Conservation (phyloP, 495 filamentous ascomycete species). For the Talaromyces proteolyticus region DNA sequence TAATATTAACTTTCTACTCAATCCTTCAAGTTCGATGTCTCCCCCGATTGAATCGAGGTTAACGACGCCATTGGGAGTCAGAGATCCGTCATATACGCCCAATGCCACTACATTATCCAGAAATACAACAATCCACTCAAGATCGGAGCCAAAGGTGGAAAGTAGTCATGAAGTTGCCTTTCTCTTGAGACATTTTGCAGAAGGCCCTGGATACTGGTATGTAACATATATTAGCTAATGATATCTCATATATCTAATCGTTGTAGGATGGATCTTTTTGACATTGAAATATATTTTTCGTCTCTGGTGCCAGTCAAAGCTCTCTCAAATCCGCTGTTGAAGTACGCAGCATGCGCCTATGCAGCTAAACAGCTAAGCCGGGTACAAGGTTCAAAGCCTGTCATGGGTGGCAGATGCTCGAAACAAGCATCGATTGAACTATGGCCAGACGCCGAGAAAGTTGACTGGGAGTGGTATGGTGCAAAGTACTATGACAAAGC, state of each 20-base stretch:
- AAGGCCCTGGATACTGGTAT: conserved; percentile 53
- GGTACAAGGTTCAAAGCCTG: conserved; percentile 43
- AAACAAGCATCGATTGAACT: conserved; percentile 46
- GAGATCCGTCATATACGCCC: conserved; percentile 22
- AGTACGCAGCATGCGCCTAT: conserved; percentile 55
- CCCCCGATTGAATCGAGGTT: conserved; percentile 42
- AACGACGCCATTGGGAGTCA: conserved; percentile 24
- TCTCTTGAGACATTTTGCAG: conserved; percentile 55
- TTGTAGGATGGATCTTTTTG: conserved; percentile 59
- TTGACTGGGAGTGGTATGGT: conserved; percentile 51
- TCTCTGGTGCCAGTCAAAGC: conserved; percentile 54
- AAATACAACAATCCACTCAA: conserved; percentile 10
- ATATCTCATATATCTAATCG: not conserved
- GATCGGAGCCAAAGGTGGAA: conserved; percentile 26
- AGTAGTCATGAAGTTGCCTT: conserved; percentile 54
- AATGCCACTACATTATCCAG: conserved; percentile 15
- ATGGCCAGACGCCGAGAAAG: conserved; percentile 37
- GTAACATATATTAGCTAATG: conserved; percentile 4
- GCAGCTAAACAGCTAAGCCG: conserved; percentile 57
- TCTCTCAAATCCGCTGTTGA: conserved; percentile 48
- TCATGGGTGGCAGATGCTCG: conserved; percentile 40
- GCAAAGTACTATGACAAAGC: conserved; percentile 36
- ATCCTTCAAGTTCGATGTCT: conserved; percentile 43
- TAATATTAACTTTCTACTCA: conserved; percentile 54
- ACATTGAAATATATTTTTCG: conserved; percentile 53